Conservation (phyloP, 1,139 yeast genomes). For the Taphrina communis region DNA sequence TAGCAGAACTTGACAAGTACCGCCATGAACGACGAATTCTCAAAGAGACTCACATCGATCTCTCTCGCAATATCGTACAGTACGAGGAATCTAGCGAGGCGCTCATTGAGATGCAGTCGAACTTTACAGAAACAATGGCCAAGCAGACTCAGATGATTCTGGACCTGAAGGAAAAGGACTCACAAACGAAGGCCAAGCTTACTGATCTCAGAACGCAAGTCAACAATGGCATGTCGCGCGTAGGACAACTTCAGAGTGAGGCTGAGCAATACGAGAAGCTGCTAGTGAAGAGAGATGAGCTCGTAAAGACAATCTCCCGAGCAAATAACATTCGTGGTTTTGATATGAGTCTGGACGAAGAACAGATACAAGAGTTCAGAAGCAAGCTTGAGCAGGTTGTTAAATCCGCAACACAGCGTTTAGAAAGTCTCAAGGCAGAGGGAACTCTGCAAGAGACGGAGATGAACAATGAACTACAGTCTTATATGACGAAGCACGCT, state of each 20-base stretch:
- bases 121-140: slow-evolving; percentile 60
- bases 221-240: slow-evolving; percentile 57
- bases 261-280: slow-evolving; percentile 54
- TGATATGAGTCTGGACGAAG: slow-evolving; percentile 42
- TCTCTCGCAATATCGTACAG: slow-evolving; percentile 23
- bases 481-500: slow-evolving; percentile 53
- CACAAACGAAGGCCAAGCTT: slow-evolving; percentile 47
- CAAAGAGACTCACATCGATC: slow-evolving; percentile 41
- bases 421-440: slow-evolving; percentile 41
- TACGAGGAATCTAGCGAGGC: slow-evolving; percentile 59
- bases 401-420: slow-evolving; percentile 45
- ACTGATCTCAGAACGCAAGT: slow-evolving; percentile 51
- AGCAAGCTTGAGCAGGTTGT: slow-evolving; percentile 43
- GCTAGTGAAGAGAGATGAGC: slow-evolving; percentile 47
- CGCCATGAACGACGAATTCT: slow-evolving; percentile 54
- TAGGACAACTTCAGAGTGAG: slow-evolving; percentile 66
- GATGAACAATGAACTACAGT: slow-evolving; percentile 48
- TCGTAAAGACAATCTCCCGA: slow-evolving; percentile 45
- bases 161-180: slow-evolving; percentile 43
- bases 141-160: slow-evolving; percentile 51
- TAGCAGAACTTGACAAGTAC: slow-evolving; percentile 68
- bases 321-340: slow-evolving; percentile 43
- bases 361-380: slow-evolving; percentile 44
- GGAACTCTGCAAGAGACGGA: slow-evolving; percentile 47
- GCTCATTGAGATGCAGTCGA: slow-evolving; percentile 58